Base-by-base conservation (phyloP, 1,284 basidiomycete genomes). In the Anthracocystis walkeri region DNA sequence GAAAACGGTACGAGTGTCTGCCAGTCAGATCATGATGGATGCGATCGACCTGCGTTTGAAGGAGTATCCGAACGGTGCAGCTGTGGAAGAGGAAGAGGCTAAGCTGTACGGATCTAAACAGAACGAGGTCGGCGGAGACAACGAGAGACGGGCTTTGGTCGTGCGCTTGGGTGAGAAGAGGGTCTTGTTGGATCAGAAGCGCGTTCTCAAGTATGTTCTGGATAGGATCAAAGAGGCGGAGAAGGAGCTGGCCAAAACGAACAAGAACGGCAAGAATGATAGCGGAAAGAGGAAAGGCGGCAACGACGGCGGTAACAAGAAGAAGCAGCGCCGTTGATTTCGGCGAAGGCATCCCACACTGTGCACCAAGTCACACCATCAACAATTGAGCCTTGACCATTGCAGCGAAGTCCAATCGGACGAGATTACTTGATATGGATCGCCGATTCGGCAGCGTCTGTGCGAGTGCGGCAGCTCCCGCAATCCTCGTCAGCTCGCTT, bases 131-230 rank as follows among this genome's bases (percentile, higher is more conserved):
- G 58, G 42, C 3, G 31, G 57, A 3, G 42, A 80, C 11, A 78
- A 67, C 33, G 52, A 80, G 4, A 87, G 87, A 63, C 87, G 91
- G 65, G 92, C 94, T 1, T 79, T 92, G 8, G 87, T 92, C 44
- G 92, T 95, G 4, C 88, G 93, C 41, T 81, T 92, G 27, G 92
- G 92, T 6, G 93, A 95, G 86, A 94, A 94, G 86, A 86, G 89
- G 27, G 90, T 94, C 21, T 79, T 95, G 50, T 82, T 62, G 4
- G 72, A 77, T 7, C 76, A 80, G 41, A 71, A 72, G 59, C 53
- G 74, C 0, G 72, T 76, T 7, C 60, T 81, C 35, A 62, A 63
- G 41, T 72, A 67, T 33, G 76, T 78, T 27, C 29, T 68, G 4
- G 71, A 67, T 20, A 33, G 59, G 21, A 62, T 71, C 21, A 48